Percentiles rank a stretch among this genome's conserved stretches.
Conservation (phyloP, 768 basidiomycete genomes). For the Mycena vitilis region DNA sequence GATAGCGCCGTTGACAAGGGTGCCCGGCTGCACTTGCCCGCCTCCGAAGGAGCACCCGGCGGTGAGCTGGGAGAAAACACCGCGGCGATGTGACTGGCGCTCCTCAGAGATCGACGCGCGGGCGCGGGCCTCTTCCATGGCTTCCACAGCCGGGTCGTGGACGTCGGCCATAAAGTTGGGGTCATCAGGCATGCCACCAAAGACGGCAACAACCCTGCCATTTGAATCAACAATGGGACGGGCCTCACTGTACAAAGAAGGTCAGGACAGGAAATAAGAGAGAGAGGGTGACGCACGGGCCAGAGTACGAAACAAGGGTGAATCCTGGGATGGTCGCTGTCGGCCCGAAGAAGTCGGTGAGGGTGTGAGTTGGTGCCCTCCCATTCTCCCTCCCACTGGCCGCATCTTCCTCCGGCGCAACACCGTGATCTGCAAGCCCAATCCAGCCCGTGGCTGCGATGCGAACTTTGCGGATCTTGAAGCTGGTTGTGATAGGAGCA, state of each 20-base stretch:
- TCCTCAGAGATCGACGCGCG: neutral
- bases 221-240: neutral
- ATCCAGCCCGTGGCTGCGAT: too few relatives aligned
- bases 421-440: too few relatives aligned
- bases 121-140: constrained; percentile 1
- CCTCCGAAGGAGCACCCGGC: constrained; percentile 11
- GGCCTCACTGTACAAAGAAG: neutral
- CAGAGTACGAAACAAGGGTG: neutral
- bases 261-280: too few relatives aligned
- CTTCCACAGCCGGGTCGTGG: constrained; percentile 2
- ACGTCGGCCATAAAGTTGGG: neutral
- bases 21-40: neutral
- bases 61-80: neutral
- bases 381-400: too few relatives aligned
- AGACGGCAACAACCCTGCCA: neutral
- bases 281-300: neutral
- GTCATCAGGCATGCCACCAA: neutral
- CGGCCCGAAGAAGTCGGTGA: constrained; percentile 1
- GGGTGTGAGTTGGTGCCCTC: neutral
- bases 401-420: too few relatives aligned
- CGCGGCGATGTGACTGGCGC: neutral
- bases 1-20: constrained; percentile 2
- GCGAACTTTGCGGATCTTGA: too few relatives aligned
- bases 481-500: too few relatives aligned
- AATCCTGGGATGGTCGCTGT: neutral